A percentile compares a stretch with the other conserved stretches of the same genome.
Evolutionary conservation across 352 stramenopile genomes (phyloP).

Genomic region (Phytophthora foliorum): DNA sequence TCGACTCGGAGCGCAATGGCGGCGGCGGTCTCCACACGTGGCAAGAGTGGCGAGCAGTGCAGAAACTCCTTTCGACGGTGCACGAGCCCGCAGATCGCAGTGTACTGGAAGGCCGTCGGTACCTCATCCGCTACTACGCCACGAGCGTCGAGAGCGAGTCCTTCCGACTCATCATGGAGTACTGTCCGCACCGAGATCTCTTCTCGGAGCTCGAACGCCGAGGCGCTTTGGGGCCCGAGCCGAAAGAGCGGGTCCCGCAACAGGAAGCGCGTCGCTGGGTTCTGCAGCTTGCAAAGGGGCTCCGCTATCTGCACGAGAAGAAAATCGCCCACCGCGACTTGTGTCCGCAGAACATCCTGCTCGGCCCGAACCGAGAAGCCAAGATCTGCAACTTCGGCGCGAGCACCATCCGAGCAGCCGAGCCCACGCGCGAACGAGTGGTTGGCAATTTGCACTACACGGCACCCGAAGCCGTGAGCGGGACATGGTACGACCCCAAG

Average conservation of each 20-base stretch:
- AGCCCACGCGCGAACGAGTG: slow-evolving; percentile 45
- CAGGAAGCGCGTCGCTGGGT: slow-evolving; percentile 51
- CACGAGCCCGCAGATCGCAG: slow-evolving; percentile 20
- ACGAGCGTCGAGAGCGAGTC: slow-evolving; percentile 56
- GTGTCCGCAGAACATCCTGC: slow-evolving; percentile 67
- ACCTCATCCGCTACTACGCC: slow-evolving; percentile 58
- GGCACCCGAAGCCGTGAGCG: slow-evolving; percentile 63
- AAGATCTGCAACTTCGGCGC: slow-evolving; percentile 78
- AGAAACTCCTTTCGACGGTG: slow-evolving; percentile 36
- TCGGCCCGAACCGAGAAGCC: slow-evolving; percentile 41
- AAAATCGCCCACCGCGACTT: slow-evolving; percentile 62
- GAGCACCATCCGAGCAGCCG: slow-evolving; percentile 37
- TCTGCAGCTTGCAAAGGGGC: slow-evolving; percentile 50
- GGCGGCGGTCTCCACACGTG: slow-evolving; percentile 42
- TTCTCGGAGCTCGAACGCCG: slow-evolving; percentile 44
- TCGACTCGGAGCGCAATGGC: slow-evolving; percentile 48
- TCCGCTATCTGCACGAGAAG: slow-evolving; percentile 56
- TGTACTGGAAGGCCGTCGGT: slow-evolving; percentile 40
- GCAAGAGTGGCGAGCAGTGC: slow-evolving; percentile 54
- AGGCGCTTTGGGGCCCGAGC: slow-evolving; percentile 20
- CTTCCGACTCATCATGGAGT: slow-evolving; percentile 72
- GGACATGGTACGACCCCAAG: slow-evolving; percentile 60
- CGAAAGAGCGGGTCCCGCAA: slow-evolving; percentile 37
- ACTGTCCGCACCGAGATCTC: slow-evolving; percentile 61
- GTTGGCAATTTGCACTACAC: slow-evolving; percentile 71